These are phyloP conservation scores for Ogataea pignaliae DNA, from an alignment of 805 yeast genomes.

Conservation along the genomic window DNA sequence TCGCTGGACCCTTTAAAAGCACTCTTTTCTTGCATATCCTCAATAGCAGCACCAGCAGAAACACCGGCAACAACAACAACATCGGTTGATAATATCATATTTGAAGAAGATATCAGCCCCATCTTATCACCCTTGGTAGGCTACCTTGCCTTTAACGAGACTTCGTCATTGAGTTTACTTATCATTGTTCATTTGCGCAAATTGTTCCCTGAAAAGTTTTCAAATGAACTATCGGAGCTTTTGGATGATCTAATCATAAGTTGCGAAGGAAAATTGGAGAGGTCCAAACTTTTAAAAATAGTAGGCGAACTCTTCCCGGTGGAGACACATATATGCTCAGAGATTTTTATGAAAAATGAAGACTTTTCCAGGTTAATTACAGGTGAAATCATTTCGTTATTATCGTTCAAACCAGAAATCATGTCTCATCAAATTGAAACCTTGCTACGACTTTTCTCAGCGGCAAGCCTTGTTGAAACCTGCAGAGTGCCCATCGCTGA, in stretches of 20 bases:
- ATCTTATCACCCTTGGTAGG: not conserved
- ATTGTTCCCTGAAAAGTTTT: not conserved
- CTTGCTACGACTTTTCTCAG: conserved; percentile 35
- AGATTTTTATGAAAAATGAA: conserved; percentile 16
- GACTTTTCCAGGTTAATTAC: conserved; percentile 17
- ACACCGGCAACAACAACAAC: too few species aligned
- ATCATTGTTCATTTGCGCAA: not conserved
- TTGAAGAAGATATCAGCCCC: not conserved
- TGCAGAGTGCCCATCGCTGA: conserved; percentile 45
- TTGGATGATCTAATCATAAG: conserved; percentile 16
- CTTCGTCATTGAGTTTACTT: not conserved
- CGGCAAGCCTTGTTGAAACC: conserved; percentile 47
- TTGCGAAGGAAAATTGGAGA: conserved; percentile 8
- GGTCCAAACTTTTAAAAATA: conserved; percentile 11
- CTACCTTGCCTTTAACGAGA: not conserved
- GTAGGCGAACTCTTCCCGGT: conserved; percentile 21
- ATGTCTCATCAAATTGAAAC: conserved; percentile 3
- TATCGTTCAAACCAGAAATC: conserved; percentile 3
- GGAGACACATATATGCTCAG: conserved; percentile 10
- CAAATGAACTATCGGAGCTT: conserved; percentile 2
- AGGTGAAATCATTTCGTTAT: conserved; percentile 16
- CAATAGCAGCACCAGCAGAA: not conserved
- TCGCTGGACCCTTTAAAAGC: not conserved
- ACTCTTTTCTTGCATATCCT: not conserved
- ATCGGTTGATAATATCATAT: not conserved